Conservation (phyloP, 768 basidiomycete species). For the Lyophyllum atratum region DNA sequence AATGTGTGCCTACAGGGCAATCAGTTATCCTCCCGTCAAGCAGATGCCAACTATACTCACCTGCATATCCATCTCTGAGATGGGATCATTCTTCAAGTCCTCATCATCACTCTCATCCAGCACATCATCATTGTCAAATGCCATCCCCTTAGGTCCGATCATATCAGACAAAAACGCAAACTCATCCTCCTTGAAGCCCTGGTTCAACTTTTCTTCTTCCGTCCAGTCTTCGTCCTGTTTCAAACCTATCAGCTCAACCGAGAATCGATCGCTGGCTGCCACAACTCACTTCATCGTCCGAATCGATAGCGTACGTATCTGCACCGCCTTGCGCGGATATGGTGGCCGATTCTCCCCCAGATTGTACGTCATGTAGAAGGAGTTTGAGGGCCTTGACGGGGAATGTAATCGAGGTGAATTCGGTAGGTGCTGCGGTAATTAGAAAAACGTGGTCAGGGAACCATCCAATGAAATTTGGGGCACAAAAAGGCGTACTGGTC, state of each 20-base stretch:
- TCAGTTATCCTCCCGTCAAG: not conserved
- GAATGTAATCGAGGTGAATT: slow-evolving; percentile 87
- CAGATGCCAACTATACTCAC: slow-evolving; percentile 26
- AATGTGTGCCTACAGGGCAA: slow-evolving; percentile 57
- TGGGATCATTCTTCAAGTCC: slow-evolving; percentile 83
- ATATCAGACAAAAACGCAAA: slow-evolving; percentile 84
- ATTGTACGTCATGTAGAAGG: slow-evolving; percentile 80
- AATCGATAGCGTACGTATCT: slow-evolving; percentile 56
- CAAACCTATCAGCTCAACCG: slow-evolving; percentile 5
- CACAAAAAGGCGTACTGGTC: slow-evolving; percentile 57
- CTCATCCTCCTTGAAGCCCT: slow-evolving; percentile 69
- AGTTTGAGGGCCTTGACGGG: slow-evolving; percentile 92
- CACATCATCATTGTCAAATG: slow-evolving; percentile 79
- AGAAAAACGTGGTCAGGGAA: slow-evolving; percentile 29
- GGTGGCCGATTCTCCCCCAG: slow-evolving; percentile 72
- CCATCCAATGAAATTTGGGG: slow-evolving; percentile 16
- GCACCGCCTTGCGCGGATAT: slow-evolving; percentile 52
- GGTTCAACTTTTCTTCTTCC: slow-evolving; percentile 75
- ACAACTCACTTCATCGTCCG: slow-evolving; percentile 73
- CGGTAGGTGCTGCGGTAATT: slow-evolving; percentile 66
- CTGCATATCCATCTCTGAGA: slow-evolving; percentile 85
- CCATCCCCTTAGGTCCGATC: slow-evolving; percentile 71
- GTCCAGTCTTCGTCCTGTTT: slow-evolving; percentile 88
- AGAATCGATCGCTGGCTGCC: not conserved
- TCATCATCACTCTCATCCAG: slow-evolving; percentile 79